Evolutionary conservation across 257 asterid genomes (phyloP).

Genomic region (Primulina eburnea): DNA sequence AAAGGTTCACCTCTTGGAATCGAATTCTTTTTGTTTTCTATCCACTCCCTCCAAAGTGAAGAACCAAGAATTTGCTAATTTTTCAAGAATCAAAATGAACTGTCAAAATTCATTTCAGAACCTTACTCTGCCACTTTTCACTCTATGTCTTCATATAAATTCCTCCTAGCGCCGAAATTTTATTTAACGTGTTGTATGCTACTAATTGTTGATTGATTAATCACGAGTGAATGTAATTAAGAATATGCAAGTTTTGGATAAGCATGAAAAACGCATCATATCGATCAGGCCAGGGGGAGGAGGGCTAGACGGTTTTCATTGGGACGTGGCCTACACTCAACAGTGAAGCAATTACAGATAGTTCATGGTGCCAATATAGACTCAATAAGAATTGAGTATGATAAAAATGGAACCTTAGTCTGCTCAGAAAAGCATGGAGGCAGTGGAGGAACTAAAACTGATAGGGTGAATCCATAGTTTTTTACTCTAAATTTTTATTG

Average conservation of each 20-base stretch:
- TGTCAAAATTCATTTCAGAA: neutral
- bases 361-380: conserved; percentile 48
- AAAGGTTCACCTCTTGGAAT: no score
- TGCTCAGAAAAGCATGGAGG: no score
- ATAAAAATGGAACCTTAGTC: conserved; percentile 39
- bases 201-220: conserved; percentile 9
- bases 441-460: no score
- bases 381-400: conserved; percentile 66
- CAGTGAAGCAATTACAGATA: conserved; percentile 56
- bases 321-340: conserved; percentile 73
- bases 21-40: conserved; percentile 28
- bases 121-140: neutral
- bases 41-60: conserved; percentile 47
- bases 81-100: conserved; percentile 9
- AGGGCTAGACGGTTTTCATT: conserved; percentile 59
- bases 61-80: conserved; percentile 33
- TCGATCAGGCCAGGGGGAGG: conserved; percentile 87
- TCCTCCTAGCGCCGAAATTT: neutral
- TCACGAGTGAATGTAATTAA: neutral
- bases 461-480: no score
- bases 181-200: neutral
- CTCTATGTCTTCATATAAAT: conserved; percentile 24
- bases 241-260: conserved; percentile 34
- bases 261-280: conserved; percentile 32
- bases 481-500: no score